phyloP scores from a whole-genome alignment of 305 asterid genomes.

The Withania somnifera region DNA sequence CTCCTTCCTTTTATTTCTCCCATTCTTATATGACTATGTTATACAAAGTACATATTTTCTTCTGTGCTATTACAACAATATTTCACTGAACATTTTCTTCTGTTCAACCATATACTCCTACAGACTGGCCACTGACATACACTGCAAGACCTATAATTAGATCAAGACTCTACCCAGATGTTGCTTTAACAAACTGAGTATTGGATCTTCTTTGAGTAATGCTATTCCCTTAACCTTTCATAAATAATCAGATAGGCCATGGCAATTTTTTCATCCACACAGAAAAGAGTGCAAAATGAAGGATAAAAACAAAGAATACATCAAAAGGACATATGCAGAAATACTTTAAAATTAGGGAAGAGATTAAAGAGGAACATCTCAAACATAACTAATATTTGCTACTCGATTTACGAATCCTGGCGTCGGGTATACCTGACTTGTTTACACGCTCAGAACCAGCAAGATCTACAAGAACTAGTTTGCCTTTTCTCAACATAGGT shows the following conservation, averaged over 20 bases:
- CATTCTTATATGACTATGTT: not conserved
- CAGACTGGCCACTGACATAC: not conserved
- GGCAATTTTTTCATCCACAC: not conserved
- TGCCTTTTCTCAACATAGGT: slow-evolving; percentile 75
- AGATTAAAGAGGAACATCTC: not conserved
- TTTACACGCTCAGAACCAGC: slow-evolving; percentile 98
- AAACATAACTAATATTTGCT: not conserved
- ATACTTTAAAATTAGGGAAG: not conserved
- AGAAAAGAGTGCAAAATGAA: not conserved
- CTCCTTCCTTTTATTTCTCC: not conserved
- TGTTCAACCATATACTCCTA: not conserved
- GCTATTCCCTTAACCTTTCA: not conserved
- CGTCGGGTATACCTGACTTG: slow-evolving; percentile 62
- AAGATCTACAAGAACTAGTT: slow-evolving; percentile 92
- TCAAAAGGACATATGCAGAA: not conserved
- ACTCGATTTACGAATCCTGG: not conserved
- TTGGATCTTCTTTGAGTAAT: not conserved
- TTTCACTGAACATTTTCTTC: not conserved
- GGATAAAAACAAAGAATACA: not conserved
- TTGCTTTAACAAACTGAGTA: not conserved
- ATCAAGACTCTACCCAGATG: not conserved
- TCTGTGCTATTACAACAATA: not conserved
- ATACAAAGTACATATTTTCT: not conserved
- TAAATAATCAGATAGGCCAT: not conserved
- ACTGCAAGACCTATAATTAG: not conserved